A percentile compares a stretch with the other conserved stretches of the same genome.
These are phyloP conservation scores for Rhexocercosporidium sp. DNA, from an alignment of 2,329 filamentous ascomycete species.

Conservation along the genomic window DNA sequence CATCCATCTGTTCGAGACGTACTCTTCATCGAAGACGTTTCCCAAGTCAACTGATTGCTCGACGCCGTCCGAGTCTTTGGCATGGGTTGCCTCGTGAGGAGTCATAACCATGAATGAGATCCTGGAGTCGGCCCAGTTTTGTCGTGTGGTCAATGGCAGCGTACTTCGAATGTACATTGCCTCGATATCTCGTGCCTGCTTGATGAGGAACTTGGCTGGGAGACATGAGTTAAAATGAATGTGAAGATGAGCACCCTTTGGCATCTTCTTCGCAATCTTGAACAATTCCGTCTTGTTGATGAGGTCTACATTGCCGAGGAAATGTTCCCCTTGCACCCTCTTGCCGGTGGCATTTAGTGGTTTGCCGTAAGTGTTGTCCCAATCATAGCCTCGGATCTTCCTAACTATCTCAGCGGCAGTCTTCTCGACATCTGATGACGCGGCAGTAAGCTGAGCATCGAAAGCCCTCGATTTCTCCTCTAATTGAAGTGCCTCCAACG, in stretches of 20 bases:
- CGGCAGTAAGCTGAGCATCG: conserved; percentile 35
- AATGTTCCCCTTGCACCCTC: conserved; percentile 55
- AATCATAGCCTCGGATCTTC: conserved; percentile 39
- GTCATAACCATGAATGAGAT: conserved; percentile 43
- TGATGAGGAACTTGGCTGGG: conserved; percentile 62
- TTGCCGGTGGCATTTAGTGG: conserved; percentile 29
- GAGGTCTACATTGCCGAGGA: conserved; percentile 58
- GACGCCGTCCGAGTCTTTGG: conserved; percentile 30
- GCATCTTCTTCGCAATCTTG: conserved; percentile 60
- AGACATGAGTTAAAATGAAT: conserved; percentile 81
- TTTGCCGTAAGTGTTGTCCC: conserved; percentile 35
- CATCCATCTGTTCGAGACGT: conserved; percentile 54
- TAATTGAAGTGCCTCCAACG: conserved; percentile 30
- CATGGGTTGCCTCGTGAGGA: conserved; percentile 36
- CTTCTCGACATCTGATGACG: conserved; percentile 37
- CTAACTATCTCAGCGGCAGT: conserved; percentile 37
- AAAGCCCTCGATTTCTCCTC: conserved; percentile 38
- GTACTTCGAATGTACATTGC: conserved; percentile 75
- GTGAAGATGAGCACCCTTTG: conserved; percentile 76
- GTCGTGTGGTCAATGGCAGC: conserved; percentile 49
- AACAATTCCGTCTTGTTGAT: conserved; percentile 63
- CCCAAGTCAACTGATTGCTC: conserved; percentile 39
- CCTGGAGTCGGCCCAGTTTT: conserved; percentile 32
- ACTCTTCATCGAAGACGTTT: conserved; percentile 55
- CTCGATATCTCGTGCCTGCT: conserved; percentile 56